Base-by-base conservation (phyloP, 768 basidiomycete genomes). In the Saitozyma podzolica region DNA sequence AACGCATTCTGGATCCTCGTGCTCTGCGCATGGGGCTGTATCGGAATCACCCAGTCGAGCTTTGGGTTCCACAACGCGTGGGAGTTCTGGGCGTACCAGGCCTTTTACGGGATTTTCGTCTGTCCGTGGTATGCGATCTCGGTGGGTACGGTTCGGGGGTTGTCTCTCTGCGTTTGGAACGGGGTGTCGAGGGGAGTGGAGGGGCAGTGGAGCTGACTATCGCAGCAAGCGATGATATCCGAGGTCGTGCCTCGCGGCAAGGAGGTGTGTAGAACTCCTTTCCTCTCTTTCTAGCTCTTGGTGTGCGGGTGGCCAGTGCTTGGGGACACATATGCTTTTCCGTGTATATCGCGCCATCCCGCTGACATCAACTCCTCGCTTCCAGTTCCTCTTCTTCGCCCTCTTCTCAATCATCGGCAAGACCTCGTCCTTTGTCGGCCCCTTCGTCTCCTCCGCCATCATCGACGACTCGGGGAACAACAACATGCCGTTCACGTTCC, bases 91-190 rank as follows among this genome's bases (percentile, higher is more conserved):
- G 68, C 54, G 80, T 72, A 59, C 14, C 48, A 50, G 56, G 67
- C 68, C 8, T 67, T 62, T 51, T 69, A 64, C 37, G 62, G 64
- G 37, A 65, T 20, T 63, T 88, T 88, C 87, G 86, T 85, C 6
- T 92, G 91, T 80, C 91, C 91, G 0, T 93, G 91, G 80, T 92
- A 90, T 73, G 89, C 91, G 0, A 90, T 88, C 74, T 86, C 89
- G 3, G 70, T 72, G 43, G 68, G 70, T 69, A 37, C 87, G 89
- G 29, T 2, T 29, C 29, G 29, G 29, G 29, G 29, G 29, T 29
- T 29, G 29, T 2, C 29, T 45, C 51, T 29, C 43, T 48, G 50
- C 19, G 9, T 52, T 37, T 42, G 14, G 6, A 11, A 52, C 19
- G 42, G 14, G 53, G 39, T 42, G 13, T 20, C 37, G 17, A 14